A percentile compares a stretch with the other conserved stretches of the same genome.
These are phyloP conservation scores for Monosporozyma yasuniensis DNA, from an alignment of 805 yeast genomes.

Conservation along the genomic window DNA sequence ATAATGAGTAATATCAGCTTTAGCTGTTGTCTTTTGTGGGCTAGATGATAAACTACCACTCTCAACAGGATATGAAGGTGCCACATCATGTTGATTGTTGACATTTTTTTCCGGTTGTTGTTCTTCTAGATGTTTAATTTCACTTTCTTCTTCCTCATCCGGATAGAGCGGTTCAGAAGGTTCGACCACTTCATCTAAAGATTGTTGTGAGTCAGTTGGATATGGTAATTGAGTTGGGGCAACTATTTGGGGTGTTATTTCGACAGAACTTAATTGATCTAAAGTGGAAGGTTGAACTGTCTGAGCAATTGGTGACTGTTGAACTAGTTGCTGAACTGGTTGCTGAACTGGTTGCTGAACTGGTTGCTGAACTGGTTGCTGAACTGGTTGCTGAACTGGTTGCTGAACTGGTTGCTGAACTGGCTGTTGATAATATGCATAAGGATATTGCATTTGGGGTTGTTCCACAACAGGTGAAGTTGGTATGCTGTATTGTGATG, in stretches of 20 bases:
- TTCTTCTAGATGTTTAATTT: background rate
- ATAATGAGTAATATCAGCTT: slow-evolving; percentile 28
- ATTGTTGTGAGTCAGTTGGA: slow-evolving; percentile 1
- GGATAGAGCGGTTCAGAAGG: slow-evolving; percentile 28
- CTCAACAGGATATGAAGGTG: background rate
- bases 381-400: slow-evolving; percentile 6
- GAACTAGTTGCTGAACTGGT: background rate
- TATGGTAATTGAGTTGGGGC: slow-evolving; percentile 2
- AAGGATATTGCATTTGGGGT: slow-evolving; percentile 2
- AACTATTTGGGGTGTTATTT: background rate
- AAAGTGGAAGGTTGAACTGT: background rate
- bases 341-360: slow-evolving; percentile 7
- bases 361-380: background rate
- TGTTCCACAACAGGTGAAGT: slow-evolving; percentile 21
- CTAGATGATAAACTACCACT: background rate
- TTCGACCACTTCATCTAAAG: background rate
- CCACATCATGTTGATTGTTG: background rate
- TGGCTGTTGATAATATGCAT: slow-evolving; percentile 7
- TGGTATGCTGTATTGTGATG: slow-evolving; percentile 24
- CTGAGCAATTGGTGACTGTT: no score
- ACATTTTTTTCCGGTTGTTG: background rate
- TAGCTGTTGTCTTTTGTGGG: background rate
- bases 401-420: slow-evolving; percentile 1
- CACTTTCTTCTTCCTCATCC: slow-evolving; percentile 15
- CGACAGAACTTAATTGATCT: slow-evolving; percentile 1